phyloP scores from a whole-genome alignment of 2,329 filamentous ascomycete species.

The Curvularia sp. region DNA sequence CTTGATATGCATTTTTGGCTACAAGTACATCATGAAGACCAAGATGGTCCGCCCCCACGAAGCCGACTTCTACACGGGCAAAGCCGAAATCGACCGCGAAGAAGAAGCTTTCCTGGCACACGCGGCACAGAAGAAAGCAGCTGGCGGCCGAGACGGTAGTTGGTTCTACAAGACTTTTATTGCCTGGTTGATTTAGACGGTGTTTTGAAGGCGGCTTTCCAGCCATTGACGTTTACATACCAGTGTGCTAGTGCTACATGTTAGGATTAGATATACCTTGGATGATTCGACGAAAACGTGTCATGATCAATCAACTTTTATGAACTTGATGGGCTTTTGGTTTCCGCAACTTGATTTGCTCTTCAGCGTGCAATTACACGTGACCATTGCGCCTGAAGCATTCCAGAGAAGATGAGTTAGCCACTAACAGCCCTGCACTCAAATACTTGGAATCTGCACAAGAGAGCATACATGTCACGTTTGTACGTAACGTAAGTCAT shows the following conservation, averaged over 20 bases:
- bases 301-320: neutral
- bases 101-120: slow-evolving; percentile 71
- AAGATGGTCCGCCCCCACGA: slow-evolving; percentile 61
- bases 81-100: slow-evolving; percentile 75
- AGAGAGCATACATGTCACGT: neutral
- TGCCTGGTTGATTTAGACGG: slow-evolving; percentile 66
- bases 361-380: neutral
- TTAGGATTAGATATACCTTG: neutral
- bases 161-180: slow-evolving; percentile 68
- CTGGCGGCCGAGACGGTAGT: slow-evolving; percentile 45
- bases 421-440: neutral
- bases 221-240: neutral
- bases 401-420: neutral
- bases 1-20: slow-evolving; percentile 69
- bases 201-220: neutral
- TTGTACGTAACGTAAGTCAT: too few species aligned
- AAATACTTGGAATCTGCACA: too few species aligned
- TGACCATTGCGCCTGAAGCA: neutral
- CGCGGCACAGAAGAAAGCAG: slow-evolving; percentile 55
- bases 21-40: slow-evolving; percentile 39
- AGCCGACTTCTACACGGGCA: slow-evolving; percentile 75
- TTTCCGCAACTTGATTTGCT: neutral
- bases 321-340: neutral
- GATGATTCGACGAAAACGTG: neutral
- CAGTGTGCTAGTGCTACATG: neutral